These are phyloP conservation scores for Trichomonascus vanleenenianus DNA, from an alignment of 805 yeast genomes.

Conservation along the genomic window DNA sequence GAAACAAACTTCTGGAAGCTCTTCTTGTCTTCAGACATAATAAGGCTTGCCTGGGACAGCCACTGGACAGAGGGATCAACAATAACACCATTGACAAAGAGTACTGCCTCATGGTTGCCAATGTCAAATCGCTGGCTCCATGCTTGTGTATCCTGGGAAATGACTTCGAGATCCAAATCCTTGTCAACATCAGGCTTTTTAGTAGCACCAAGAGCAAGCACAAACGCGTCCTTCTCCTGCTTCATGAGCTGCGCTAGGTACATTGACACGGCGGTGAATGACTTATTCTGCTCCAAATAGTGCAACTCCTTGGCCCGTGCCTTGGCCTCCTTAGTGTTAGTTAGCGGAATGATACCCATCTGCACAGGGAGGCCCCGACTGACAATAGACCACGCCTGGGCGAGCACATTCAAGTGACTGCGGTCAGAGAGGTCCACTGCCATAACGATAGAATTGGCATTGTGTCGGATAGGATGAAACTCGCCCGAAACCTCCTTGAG, in stretches of 20 bases:
- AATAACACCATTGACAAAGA: conserved; percentile 59
- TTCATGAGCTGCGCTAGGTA: conserved; percentile 3
- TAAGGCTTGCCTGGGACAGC: conserved; percentile 10
- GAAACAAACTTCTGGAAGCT: conserved; percentile 21
- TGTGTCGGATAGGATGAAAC: conserved; percentile 63
- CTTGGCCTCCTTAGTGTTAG: conserved; percentile 17
- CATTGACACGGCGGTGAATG: background rate
- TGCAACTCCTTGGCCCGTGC: conserved; percentile 14
- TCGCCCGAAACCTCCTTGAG: conserved; percentile 43
- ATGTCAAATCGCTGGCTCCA: conserved; percentile 33
- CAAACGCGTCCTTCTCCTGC: background rate
- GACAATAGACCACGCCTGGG: conserved; percentile 21
- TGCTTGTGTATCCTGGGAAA: conserved; percentile 5
- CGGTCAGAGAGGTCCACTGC: conserved; percentile 52
- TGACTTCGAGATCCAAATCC: background rate
- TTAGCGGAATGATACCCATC: conserved; percentile 72
- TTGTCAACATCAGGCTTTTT: background rate
- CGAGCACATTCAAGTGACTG: conserved; percentile 44
- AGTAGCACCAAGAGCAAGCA: background rate
- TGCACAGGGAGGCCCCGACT: conserved; percentile 63
- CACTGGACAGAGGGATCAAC: conserved; percentile 12
- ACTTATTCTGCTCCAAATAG: conserved; percentile 7
- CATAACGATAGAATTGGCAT: conserved; percentile 67
- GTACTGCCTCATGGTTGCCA: conserved; percentile 40
- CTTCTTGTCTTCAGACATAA: conserved; percentile 43